Conservation (phyloP, 768 basidiomycete species). For the Mycena pura region DNA sequence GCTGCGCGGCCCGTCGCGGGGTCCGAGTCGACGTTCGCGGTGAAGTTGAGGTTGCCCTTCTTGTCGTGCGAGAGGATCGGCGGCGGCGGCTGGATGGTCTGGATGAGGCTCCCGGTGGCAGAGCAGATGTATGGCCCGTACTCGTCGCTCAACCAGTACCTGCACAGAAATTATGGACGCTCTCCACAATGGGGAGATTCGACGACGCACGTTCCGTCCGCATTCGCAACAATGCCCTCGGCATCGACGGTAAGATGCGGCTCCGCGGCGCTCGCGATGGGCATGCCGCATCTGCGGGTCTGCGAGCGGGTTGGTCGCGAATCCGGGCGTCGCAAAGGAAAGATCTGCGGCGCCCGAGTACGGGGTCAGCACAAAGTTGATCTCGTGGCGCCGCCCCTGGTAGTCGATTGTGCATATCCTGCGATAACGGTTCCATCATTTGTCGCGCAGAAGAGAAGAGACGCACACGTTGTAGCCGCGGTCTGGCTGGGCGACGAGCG, state of each 20-base stretch:
- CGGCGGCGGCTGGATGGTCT: slow-evolving; percentile 63
- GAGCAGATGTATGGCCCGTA: slow-evolving; percentile 71
- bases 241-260: slow-evolving; percentile 60
- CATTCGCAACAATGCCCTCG: slow-evolving; percentile 63
- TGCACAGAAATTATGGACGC: slow-evolving; percentile 26
- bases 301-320: slow-evolving; percentile 36
- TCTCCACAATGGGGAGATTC: neutral
- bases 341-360: slow-evolving; percentile 56
- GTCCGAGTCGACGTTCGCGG: slow-evolving; percentile 48
- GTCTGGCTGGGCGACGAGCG: slow-evolving; percentile 62
- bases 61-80: slow-evolving; percentile 59
- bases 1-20: slow-evolving; percentile 59
- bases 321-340: slow-evolving; percentile 46
- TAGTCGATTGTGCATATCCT: slow-evolving; percentile 65
- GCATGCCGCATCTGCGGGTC: slow-evolving; percentile 57
- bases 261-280: slow-evolving; percentile 49
- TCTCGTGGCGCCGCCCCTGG: slow-evolving; percentile 65
- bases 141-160: slow-evolving; percentile 73
- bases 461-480: slow-evolving; percentile 66
- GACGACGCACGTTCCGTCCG: slow-evolving; percentile 60
- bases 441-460: neutral
- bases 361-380: slow-evolving; percentile 64
- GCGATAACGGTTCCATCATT: slow-evolving; percentile 1
- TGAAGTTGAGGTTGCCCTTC: slow-evolving; percentile 58
- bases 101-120: slow-evolving; percentile 52